Evolutionary conservation across 768 basidiomycete species (phyloP).

Genomic region (Lactarius akahatsu): DNA sequence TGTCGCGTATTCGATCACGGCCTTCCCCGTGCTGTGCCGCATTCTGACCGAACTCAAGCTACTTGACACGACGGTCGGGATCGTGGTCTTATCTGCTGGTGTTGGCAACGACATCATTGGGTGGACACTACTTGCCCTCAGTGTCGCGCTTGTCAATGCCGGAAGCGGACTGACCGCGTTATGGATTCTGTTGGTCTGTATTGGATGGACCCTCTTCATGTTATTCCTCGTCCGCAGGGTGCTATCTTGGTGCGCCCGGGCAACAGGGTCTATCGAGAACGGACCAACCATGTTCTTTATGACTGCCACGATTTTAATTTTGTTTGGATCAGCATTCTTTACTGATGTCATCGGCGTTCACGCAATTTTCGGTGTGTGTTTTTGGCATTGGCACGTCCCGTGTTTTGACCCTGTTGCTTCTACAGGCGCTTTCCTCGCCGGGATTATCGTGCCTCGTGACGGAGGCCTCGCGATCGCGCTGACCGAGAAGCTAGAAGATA

Average conservation of each 20-base stretch:
- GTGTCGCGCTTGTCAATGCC: slow-evolving; percentile 90
- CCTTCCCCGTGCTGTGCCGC: slow-evolving; percentile 82
- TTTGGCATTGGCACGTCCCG: background rate
- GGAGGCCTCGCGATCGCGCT: slow-evolving; percentile 82
- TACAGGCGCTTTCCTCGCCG: slow-evolving; percentile 77
- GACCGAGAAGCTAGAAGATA: slow-evolving; percentile 97
- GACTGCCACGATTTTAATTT: slow-evolving; percentile 74
- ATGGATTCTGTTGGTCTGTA: slow-evolving; percentile 75
- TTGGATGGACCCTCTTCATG: slow-evolving; percentile 80
- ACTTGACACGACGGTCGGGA: slow-evolving; percentile 87
- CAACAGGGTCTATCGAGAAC: slow-evolving; percentile 76
- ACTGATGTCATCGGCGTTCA: slow-evolving; percentile 92
- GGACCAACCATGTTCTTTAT: slow-evolving; percentile 89
- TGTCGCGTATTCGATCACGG: slow-evolving; percentile 87
- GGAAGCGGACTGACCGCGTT: slow-evolving; percentile 79
- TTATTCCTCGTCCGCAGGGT: slow-evolving; percentile 61
- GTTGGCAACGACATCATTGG: slow-evolving; percentile 78
- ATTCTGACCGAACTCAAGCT: slow-evolving; percentile 90
- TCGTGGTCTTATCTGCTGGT: slow-evolving; percentile 90
- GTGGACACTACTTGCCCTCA: slow-evolving; percentile 87
- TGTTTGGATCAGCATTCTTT: slow-evolving; percentile 89
- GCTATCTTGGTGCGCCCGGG: slow-evolving; percentile 70
- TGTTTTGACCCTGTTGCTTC: background rate
- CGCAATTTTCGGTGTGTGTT: slow-evolving; percentile 73
- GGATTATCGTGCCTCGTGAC: slow-evolving; percentile 81